A percentile compares a stretch with the other conserved stretches of the same genome.
phyloP scores from a whole-genome alignment of 2,329 filamentous ascomycete species.

The Trichoderma sp. region DNA sequence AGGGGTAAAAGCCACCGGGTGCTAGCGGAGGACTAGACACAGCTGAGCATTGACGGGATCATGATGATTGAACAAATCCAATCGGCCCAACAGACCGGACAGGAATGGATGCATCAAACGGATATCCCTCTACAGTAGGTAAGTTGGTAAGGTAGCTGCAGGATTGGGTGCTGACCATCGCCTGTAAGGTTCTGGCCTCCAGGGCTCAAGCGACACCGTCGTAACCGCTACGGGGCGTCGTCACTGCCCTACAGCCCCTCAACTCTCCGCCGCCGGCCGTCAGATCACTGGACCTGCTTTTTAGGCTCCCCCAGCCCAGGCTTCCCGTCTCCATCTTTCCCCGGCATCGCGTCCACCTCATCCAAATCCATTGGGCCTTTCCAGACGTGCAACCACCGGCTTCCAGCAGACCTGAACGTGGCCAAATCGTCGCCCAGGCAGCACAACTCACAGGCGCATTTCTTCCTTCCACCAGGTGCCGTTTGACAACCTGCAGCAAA shows the following conservation, averaged over 20 bases:
- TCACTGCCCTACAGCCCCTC: conserved; percentile 8
- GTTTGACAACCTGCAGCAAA: neutral
- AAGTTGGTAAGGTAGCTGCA: no score
- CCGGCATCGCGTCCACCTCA: neutral
- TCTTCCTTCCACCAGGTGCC: neutral
- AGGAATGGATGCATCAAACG: no score
- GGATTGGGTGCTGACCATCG: neutral
- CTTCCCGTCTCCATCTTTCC: conserved; percentile 2
- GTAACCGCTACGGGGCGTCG: conserved; percentile 6
- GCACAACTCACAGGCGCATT: neutral
- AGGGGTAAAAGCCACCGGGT: conserved; percentile 2
- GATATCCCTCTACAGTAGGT: no score
- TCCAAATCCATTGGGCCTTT: neutral
- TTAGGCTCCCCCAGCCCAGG: conserved; percentile 13
- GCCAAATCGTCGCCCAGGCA: neutral
- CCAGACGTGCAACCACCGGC: conserved; percentile 15
- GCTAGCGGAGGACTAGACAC: neutral
- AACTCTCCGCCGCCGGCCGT: neutral
- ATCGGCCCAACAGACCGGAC: neutral
- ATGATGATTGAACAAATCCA: neutral
- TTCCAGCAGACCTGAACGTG: neutral
- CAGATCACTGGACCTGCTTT: neutral
- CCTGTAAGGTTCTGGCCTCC: neutral
- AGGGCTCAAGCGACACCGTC: neutral
- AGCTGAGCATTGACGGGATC: neutral